These are phyloP conservation scores for Saposhnikovia divaricata DNA, from an alignment of 129 eudicot species.

Conservation along the genomic window DNA sequence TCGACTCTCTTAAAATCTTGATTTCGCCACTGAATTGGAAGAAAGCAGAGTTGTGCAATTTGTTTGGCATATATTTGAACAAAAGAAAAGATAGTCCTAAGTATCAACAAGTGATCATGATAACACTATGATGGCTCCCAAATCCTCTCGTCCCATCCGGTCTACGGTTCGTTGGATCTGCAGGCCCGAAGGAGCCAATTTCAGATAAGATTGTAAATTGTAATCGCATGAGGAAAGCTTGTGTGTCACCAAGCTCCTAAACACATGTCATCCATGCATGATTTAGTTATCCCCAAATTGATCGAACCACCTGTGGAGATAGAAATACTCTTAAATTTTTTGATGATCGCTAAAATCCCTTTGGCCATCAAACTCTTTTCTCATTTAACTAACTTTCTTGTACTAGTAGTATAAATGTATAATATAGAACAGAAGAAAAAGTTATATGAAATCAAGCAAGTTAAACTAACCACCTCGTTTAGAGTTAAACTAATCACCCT, in stretches of 20 bases:
- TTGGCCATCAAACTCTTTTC: neutral
- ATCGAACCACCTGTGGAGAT: too few species aligned
- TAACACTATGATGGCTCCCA: neutral
- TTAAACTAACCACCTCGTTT: constrained; percentile 5
- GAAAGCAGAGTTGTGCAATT: neutral
- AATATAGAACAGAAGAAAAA: neutral
- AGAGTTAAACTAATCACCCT: neutral
- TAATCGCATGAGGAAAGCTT: too few species aligned
- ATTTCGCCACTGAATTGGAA: neutral
- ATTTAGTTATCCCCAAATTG: too few species aligned
- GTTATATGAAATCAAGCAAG: neutral
- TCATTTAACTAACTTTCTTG: neutral
- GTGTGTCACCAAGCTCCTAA: too few species aligned
- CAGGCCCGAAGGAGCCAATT: too few species aligned
- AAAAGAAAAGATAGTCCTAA: neutral
- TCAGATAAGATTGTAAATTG: too few species aligned
- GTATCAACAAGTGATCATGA: neutral
- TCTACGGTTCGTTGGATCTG: too few species aligned
- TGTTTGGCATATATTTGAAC: neutral
- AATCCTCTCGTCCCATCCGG: too few species aligned
- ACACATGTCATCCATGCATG: too few species aligned
- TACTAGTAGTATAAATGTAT: neutral
- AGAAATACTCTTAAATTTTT: too few species aligned
- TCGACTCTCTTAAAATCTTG: neutral
- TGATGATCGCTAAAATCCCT: too few species aligned